These are phyloP conservation scores for Plasmodium inui DNA, from an alignment of 169 alveolate genomes.

Conservation along the genomic window DNA sequence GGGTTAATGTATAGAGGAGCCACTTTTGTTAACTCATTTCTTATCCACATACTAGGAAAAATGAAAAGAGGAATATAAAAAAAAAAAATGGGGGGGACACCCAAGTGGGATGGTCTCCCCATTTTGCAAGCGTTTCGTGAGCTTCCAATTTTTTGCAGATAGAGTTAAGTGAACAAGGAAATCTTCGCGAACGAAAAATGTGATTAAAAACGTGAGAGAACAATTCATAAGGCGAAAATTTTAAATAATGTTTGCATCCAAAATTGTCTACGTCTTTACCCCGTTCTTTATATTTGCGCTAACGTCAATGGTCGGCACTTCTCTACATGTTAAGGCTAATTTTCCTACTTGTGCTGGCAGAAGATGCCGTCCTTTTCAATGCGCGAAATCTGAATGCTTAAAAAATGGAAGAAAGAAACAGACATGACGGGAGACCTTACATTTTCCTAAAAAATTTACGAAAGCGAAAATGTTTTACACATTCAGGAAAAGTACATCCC, in stretches of 20 bases:
- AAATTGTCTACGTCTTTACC: slow-evolving; percentile 8
- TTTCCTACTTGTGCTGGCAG: background rate
- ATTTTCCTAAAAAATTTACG: background rate
- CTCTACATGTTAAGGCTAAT: background rate
- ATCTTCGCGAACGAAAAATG: background rate
- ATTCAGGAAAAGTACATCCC: background rate
- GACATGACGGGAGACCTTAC: background rate
- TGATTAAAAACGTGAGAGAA: background rate
- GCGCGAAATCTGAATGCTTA: background rate
- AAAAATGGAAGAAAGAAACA: background rate
- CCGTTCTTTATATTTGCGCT: background rate
- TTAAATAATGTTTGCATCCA: background rate
- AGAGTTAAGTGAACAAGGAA: background rate
- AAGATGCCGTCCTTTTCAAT: background rate
- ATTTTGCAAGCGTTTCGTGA: background rate
- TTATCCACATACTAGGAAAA: background rate
- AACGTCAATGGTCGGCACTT: background rate
- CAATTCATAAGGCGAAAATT: background rate
- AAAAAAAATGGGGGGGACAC: background rate
- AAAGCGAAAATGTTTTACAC: background rate
- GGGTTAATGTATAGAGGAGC: background rate
- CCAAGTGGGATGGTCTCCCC: background rate
- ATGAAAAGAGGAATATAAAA: background rate
- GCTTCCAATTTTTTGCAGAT: background rate
- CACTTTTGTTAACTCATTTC: background rate